Base-by-base conservation (phyloP, 176 grass and related monocot species). In the Calamus simplicifolius region DNA sequence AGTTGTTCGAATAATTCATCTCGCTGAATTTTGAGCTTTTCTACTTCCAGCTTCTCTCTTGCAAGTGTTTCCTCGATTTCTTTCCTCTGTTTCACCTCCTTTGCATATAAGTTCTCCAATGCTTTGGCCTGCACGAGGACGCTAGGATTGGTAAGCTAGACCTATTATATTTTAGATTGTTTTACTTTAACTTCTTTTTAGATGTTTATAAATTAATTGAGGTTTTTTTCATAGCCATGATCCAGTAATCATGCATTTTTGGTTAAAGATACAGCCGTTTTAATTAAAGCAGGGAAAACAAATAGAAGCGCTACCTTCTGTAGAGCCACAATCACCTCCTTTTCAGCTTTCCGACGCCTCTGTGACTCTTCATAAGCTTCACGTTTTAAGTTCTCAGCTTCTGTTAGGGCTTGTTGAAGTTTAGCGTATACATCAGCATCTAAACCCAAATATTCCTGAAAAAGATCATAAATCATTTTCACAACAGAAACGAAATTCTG, bases 1-100 rank as follows among this genome's bases (percentile, higher is more conserved):
- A 87, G 80, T 16, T 81, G 73, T 48, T 76, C 49, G 4, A 62
- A 27, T 15, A 66, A 66, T 54, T 69, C 75, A 56, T 88, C 78
- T 66, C 60, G 65, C 29, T 82, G 69, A 10, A 51, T 19, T 70
- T 80, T 61, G 29, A 82, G 71, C 38, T 10, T 43, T 43, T 43
- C 8, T 43, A 43, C 35, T 43, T 43, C 35, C 35, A 13, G 35
- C 35, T 43, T 43, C 13, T 43, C 35, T 43, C 35, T 43, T 43
- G 35, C 35, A 3, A 43, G 35, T 3, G 35, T 43, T 43, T 82
- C 79, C 66, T 60, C 73, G n/a, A 73, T 26, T 26, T 81, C 77
- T 51, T 52, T 82, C n/a, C 67, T 62, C 19, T 43, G 35, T 43
- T 43, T 43, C 8, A 43, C 10, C 8, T 43, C 35, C 35, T 43